Evolutionary conservation across 768 basidiomycete genomes (phyloP), one percentile per base, ranked within the genome.

Genomic region (Hericium alpestre): DNA sequence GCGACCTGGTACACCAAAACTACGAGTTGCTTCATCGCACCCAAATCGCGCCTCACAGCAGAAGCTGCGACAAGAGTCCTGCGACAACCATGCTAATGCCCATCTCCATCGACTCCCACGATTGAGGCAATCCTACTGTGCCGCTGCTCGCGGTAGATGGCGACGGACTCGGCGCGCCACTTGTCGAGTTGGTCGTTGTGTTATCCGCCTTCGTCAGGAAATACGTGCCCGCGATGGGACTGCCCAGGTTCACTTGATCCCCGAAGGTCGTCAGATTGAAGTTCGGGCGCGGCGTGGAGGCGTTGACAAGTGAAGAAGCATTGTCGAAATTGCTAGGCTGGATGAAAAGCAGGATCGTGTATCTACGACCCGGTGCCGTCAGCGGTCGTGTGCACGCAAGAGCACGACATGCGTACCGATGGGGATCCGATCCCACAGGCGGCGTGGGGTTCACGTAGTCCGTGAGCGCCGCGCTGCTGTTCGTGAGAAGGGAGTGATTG

Each of bases 181-280:
- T 57, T 15, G 59, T 52, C 16, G 48, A 23, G 49, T 43, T 58
- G 2, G 32, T 48, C 16, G 43, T 54, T 13, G 51, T 27, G 55
- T 55, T 11, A 53, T 56, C 41, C 49, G 22, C 49, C 49, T 63
- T 5, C 59, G 56, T 63, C 6, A 65, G 55, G 55, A 72, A 68
- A 61, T 71, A 73, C 53, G 67, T 72, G 16, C 66, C 69, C 16
- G 64, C 72, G 41, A 73, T 56, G 25, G 70, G 66, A 54, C 53
- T 61, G 1, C 68, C 68, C 18, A 71, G 61, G 2, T 61, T 60
- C 18, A 64, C 58, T 51, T 63, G 59, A 41, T 63, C 60, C 3
- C 67, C 66, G 48, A 73, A 70, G 18, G 59, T 56, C 37, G 67
- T 65, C 52, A 73, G 67, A 57, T 66, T 69, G 65, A 70, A 72